Evolutionary conservation across 352 stramenopile species (phyloP).

Genomic region (Phytophthora pinifolia): DNA sequence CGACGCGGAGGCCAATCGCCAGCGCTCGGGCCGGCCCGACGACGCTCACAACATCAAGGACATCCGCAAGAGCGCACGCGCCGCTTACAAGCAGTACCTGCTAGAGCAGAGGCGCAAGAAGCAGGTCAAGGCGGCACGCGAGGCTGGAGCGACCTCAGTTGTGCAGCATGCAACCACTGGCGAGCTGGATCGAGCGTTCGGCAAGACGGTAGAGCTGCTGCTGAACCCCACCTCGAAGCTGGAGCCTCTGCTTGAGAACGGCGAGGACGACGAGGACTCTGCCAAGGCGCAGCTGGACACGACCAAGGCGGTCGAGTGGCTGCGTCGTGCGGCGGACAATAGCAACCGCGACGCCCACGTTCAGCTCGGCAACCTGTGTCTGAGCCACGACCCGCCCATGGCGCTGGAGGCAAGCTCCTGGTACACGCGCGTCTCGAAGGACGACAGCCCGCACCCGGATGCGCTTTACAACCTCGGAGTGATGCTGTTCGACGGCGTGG

Average conservation of each 20-base stretch:
- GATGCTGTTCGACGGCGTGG: slow-evolving; percentile 73
- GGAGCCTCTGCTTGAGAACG: slow-evolving; percentile 37
- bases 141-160: slow-evolving; percentile 20
- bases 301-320: slow-evolving; percentile 77
- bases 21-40: slow-evolving; percentile 38
- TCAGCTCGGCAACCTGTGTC: slow-evolving; percentile 77
- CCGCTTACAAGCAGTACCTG: slow-evolving; percentile 77
- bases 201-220: slow-evolving; percentile 66
- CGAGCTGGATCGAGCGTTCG: slow-evolving; percentile 70
- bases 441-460: slow-evolving; percentile 67
- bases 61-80: slow-evolving; percentile 78
- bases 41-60: slow-evolving; percentile 66
- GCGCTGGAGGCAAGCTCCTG: slow-evolving; percentile 66
- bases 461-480: slow-evolving; percentile 85
- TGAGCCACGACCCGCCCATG: slow-evolving; percentile 78
- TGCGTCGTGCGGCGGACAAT: slow-evolving; percentile 76
- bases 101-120: slow-evolving; percentile 46
- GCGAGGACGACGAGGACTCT: slow-evolving; percentile 13
- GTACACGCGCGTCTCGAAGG: slow-evolving; percentile 65
- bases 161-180: slow-evolving; percentile 61
- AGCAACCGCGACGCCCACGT: slow-evolving; percentile 79
- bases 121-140: slow-evolving; percentile 14
- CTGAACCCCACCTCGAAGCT: slow-evolving; percentile 62
- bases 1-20: slow-evolving; percentile 75
- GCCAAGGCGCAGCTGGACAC: slow-evolving; percentile 44